Evolutionary conservation across 176 grass and related monocot species (phyloP), one percentile per base, ranked within the genome.

Genomic region (Panicum miliaceum): DNA sequence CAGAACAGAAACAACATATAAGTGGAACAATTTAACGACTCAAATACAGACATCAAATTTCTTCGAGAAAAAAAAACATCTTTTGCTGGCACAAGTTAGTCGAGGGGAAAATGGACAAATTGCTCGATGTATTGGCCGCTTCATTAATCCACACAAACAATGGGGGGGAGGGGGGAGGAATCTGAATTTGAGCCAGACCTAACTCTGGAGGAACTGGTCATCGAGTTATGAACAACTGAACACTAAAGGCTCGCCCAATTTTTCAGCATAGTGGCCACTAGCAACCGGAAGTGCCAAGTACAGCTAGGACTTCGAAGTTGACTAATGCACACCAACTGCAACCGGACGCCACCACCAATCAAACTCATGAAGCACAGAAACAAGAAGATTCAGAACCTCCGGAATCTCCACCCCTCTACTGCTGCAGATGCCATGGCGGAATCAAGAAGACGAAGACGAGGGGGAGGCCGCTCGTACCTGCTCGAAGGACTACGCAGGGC

Each of bases 401-500:
- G 25, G 50, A 56, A 9, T 67, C 70, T 37, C 26, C 61, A 26
- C 18, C 4, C 36, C 20, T 13, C 37, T 19, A 23, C 59, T 9
- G 35, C 76, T 41, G 29, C 42, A 32, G 68, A 52, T n/a, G 12
- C 68, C 12, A 65, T 3, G 18, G 34, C 14, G 8, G 78, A 81
- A 76, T 15, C 48, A 59, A 5, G 63, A 40, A 60, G 32, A 27
- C 12, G 63, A 40, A 60, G 32, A 27, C 12, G 3, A 47, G 15
- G 25, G 13, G 37, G 7, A 8, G 72, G 15, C 12, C 32, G 36
- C 50, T 68, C 71, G 25, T 68, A 87, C 86, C 86, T 82, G 61
- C 79, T 20, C n/a, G 25, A 62, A 56, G 26, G 38, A 22, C 75
- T 26, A 60, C 1, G 0, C 52, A 38, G 47, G n/a, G 20, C 15